These are phyloP conservation scores for Fusarium sp. DNA, from an alignment of 2,329 filamentous ascomycete genomes.

Conservation along the genomic window DNA sequence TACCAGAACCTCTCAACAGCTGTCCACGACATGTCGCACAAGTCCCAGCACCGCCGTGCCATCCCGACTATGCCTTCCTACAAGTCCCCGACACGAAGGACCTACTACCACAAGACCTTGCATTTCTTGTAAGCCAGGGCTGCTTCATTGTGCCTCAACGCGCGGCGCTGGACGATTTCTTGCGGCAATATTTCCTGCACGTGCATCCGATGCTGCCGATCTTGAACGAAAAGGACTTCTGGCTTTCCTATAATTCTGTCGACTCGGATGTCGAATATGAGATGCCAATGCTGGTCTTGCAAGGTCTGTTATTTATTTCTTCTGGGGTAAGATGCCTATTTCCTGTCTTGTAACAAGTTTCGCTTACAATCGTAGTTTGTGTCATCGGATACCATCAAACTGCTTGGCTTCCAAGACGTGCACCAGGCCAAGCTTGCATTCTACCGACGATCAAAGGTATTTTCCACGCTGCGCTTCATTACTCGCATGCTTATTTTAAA, in stretches of 20 bases:
- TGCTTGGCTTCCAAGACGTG: slow-evolving; percentile 41
- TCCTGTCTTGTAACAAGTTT: accelerated
- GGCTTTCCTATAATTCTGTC: slow-evolving; percentile 42
- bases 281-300: slow-evolving; percentile 44
- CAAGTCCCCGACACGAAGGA: slow-evolving; percentile 41
- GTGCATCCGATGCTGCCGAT: slow-evolving; percentile 51
- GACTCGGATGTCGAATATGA: slow-evolving; percentile 14
- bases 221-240: slow-evolving; percentile 46
- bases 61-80: slow-evolving; percentile 45
- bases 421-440: slow-evolving; percentile 47
- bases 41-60: slow-evolving; percentile 16
- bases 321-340: slow-evolving; percentile 28
- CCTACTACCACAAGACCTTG: slow-evolving; percentile 43
- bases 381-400: slow-evolving; percentile 35
- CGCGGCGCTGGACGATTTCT: slow-evolving; percentile 47
- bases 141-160: slow-evolving; percentile 48
- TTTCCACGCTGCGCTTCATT: accelerated
- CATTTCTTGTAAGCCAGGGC: slow-evolving; percentile 47
- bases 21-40: background rate
- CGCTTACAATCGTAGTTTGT: slow-evolving; percentile 35
- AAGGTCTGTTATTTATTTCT: slow-evolving; percentile 45
- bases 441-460: slow-evolving; percentile 45
- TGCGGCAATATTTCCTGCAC: slow-evolving; percentile 50
- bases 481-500: background rate
- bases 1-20: background rate